Conservation (phyloP, 441 rosid species). For the Populus trichocarpa region DNA sequence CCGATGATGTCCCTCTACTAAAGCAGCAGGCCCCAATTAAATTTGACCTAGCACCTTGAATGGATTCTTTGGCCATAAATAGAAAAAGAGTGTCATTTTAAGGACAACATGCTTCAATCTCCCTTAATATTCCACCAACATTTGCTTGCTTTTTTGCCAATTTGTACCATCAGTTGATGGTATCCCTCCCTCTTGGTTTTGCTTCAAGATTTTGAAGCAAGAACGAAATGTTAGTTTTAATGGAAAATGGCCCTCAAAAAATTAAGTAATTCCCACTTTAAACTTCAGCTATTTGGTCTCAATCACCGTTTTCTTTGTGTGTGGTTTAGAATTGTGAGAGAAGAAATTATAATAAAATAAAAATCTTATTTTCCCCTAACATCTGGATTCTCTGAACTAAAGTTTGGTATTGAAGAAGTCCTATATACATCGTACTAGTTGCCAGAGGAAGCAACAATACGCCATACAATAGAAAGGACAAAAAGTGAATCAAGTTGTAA, state of each 20-base stretch:
- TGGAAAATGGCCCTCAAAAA: background rate
- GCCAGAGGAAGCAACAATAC: constrained; percentile 20
- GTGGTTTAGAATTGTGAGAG: background rate
- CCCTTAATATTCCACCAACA: constrained; percentile 20
- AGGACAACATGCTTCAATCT: constrained; percentile 17
- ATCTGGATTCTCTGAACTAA: background rate
- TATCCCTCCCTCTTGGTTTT: background rate
- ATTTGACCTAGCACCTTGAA: constrained; percentile 4
- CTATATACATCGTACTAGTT: constrained; percentile 15
- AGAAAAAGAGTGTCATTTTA: constrained; percentile 18
- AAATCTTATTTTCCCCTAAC: background rate
- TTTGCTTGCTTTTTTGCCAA: constrained; percentile 19
- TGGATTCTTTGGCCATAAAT: constrained; percentile 7
- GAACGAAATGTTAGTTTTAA: background rate
- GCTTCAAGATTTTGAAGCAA: too few relatives aligned
- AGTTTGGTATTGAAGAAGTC: background rate
- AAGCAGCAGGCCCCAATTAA: background rate
- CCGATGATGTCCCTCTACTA: background rate
- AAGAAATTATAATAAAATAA: too few relatives aligned
- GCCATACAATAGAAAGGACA: constrained; percentile 22
- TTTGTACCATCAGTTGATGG: constrained; percentile 15
- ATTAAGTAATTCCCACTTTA: background rate
- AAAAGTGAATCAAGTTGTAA: background rate
- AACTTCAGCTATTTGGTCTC: background rate
- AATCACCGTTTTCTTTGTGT: background rate